phyloP scores from a whole-genome alignment of 306 rosid species.

The Rosa lucieae region DNA sequence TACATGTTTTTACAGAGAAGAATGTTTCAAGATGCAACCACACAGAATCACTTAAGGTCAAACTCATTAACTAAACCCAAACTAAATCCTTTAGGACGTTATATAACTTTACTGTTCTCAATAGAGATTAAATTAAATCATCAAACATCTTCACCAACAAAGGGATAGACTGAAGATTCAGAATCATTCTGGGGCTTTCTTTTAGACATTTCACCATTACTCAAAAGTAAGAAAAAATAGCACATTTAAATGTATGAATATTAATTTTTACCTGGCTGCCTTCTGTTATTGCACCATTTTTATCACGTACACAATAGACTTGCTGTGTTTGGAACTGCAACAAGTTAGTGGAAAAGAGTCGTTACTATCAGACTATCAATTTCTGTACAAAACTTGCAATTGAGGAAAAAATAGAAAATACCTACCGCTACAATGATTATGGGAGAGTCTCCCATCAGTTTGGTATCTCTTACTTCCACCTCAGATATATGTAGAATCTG shows the following conservation, averaged over 20 bases:
- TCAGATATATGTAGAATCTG: constrained; percentile 90
- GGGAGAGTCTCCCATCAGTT: constrained; percentile 85
- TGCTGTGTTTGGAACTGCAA: constrained; percentile 92
- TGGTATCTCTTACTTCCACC: constrained; percentile 69
- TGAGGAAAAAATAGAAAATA: constrained; percentile 9
- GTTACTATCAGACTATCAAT: constrained; percentile 15
- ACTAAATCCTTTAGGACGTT: neutral
- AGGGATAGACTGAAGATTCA: neutral
- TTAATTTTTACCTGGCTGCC: constrained; percentile 72
- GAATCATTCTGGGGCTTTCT: neutral
- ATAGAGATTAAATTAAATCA: neutral
- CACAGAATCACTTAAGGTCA: neutral
- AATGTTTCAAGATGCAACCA: neutral
- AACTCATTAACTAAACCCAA: neutral
- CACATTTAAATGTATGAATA: neutral
- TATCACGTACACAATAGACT: constrained; percentile 78
- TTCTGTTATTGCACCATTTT: constrained; percentile 67
- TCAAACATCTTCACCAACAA: neutral
- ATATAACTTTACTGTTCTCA: neutral
- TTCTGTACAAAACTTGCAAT: constrained; percentile 18
- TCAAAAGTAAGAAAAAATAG: neutral
- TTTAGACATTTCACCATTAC: neutral
- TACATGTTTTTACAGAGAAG: neutral
- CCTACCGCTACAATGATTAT: constrained; percentile 67
- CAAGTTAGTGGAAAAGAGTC: constrained; percentile 16